Base-by-base conservation (phyloP, 2,329 filamentous ascomycete genomes). In the Sodiomyces alkalinus region DNA sequence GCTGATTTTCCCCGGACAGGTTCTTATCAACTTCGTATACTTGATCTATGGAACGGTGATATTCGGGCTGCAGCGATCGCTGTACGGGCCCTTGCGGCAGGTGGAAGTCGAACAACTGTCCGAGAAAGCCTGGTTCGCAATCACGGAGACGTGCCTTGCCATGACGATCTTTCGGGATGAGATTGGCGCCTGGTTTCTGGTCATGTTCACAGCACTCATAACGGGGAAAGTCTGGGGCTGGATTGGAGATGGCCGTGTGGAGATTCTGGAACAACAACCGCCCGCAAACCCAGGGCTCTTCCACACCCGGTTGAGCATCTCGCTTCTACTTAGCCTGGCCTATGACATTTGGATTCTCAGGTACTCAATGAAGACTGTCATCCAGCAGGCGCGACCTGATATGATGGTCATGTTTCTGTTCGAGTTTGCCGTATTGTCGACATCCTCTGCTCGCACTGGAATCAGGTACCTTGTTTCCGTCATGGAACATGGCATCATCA, bases 351-450 rank as follows among this genome's bases (percentile, higher is more conserved):
- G 68, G 48, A 74, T 98, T 55, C 72, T 94, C 39, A 67, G 66
- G 27, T 94, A 93, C 50, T 77, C 80, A 33, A 64, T 92, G 35
- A 70, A 74, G 17, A 82, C 79, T 0, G 86, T 96, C 18, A 74
- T 94, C 27, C 74, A 80, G 33, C 76, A 92, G 47, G 82, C 87
- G 3, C 68, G 80, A n/a, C 85, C 87, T 1, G 90, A 92, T 33
- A 96, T 98, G 80, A 98, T 96, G 85, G 85, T 98, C 37, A 96
- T 98, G 85, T 98, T 98, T 46, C 74, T 92, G 5, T 98, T 98
- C 43, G 90, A 98, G 51, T 96, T 96, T 47, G 86, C 87, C 20
- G 75, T 98, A 23, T 58, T 96, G 34, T 66, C 74, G 3, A 77
- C 92, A 7, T 76, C 75, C 28, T 92, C 87, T 1, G 62, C 74